These are phyloP conservation scores for Penicillium oxalicum DNA, from an alignment of 2,329 filamentous ascomycete genomes.

Conservation along the genomic window DNA sequence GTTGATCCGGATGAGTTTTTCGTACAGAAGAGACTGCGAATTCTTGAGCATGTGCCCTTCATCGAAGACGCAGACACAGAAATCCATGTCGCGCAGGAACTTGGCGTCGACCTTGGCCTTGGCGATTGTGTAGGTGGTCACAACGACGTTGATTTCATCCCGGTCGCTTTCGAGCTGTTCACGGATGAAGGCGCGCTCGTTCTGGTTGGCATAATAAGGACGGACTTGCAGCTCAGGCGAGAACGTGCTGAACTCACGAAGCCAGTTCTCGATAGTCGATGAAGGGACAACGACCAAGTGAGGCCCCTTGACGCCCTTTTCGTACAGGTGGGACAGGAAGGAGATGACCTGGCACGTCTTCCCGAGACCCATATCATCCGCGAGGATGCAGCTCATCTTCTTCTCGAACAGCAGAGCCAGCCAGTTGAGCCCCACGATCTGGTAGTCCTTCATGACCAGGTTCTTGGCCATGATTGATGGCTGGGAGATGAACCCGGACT, in stretches of 20 bases:
- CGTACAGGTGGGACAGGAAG: slow-evolving; percentile 76
- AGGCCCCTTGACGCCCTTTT: slow-evolving; percentile 61
- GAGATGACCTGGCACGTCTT: slow-evolving; percentile 97
- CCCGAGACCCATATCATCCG: slow-evolving; percentile 92
- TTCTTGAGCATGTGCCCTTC: slow-evolving; percentile 95
- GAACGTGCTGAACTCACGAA: slow-evolving; percentile 81
- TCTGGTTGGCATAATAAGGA: slow-evolving; percentile 66
- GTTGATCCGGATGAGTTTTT: slow-evolving; percentile 68
- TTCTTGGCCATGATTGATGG: slow-evolving; percentile 71
- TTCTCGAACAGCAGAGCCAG: slow-evolving; percentile 75
- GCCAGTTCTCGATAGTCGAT: slow-evolving; percentile 93
- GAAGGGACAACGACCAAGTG: slow-evolving; percentile 86
- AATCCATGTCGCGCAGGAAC: slow-evolving; percentile 57
- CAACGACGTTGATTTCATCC: slow-evolving; percentile 61
- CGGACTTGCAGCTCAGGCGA: slow-evolving; percentile 68
- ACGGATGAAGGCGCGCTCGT: slow-evolving; percentile 62
- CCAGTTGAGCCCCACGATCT: slow-evolving; percentile 93
- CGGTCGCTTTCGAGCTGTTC: slow-evolving; percentile 60
- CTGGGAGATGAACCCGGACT: slow-evolving; percentile 52
- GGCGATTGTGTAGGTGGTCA: slow-evolving; percentile 67
- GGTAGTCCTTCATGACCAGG: slow-evolving; percentile 82
- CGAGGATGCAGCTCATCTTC: slow-evolving; percentile 79
- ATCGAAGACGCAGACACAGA: slow-evolving; percentile 69
- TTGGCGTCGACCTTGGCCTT: slow-evolving; percentile 55
- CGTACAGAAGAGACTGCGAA: slow-evolving; percentile 72